Conservation (phyloP, 2,329 filamentous ascomycete species). For the Hirsutella thompsonii region DNA sequence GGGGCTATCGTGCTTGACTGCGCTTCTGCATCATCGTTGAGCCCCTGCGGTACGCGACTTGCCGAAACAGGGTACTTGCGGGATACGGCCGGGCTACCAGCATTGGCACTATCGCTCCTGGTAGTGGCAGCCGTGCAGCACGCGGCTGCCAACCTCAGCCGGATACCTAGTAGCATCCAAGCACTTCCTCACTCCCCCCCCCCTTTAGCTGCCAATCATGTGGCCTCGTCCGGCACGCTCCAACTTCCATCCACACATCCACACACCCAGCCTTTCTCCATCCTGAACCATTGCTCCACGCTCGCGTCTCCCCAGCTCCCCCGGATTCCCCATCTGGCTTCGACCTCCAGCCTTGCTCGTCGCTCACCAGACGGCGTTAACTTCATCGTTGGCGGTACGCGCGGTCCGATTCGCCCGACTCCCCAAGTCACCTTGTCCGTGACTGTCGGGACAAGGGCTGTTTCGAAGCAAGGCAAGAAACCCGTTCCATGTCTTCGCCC, state of each 20-base stretch:
- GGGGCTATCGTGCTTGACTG: too few species aligned
- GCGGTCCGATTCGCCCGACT: slow-evolving; percentile 14
- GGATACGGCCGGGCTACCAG: neutral
- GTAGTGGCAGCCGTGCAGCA: neutral
- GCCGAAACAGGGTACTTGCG: too few species aligned
- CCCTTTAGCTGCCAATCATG: slow-evolving; percentile 18
- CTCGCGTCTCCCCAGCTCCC: slow-evolving; percentile 7
- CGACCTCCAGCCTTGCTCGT: slow-evolving; percentile 4
- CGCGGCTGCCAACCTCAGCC: slow-evolving; percentile 1
- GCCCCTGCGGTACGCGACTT: too few species aligned
- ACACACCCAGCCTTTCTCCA: slow-evolving; percentile 3
- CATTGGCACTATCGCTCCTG: neutral
- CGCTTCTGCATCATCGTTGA: too few species aligned
- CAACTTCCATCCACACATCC: slow-evolving; percentile 9
- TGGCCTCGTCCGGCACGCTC: slow-evolving; percentile 11
- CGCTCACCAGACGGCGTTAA: slow-evolving; percentile 3
- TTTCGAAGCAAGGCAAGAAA: slow-evolving; percentile 8
- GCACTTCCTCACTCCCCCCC: too few species aligned
- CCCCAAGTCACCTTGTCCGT: slow-evolving; percentile 8
- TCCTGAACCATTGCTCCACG: slow-evolving; percentile 14
- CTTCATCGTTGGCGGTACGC: slow-evolving; percentile 15
- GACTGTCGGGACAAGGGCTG: slow-evolving; percentile 7
- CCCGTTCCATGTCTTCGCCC: slow-evolving; percentile 2
- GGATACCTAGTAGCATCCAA: neutral
- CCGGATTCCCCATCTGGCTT: slow-evolving; percentile 3